phyloP scores from a whole-genome alignment of 257 asterid genomes.

The Eucommia ulmoides region DNA sequence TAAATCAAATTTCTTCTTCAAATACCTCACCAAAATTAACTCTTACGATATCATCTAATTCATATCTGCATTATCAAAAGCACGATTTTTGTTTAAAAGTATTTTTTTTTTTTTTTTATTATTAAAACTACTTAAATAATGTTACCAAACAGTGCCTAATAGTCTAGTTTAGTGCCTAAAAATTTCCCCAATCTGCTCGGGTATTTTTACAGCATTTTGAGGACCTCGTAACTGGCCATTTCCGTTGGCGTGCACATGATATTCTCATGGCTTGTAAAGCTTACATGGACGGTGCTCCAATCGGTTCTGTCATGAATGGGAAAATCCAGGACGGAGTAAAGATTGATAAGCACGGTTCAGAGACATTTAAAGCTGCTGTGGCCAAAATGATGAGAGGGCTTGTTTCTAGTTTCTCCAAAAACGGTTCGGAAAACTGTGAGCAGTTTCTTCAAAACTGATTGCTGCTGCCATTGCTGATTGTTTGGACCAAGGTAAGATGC shows the following conservation, averaged over 20 bases:
- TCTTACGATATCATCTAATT: too few relatives aligned
- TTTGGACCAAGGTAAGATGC: too few relatives aligned
- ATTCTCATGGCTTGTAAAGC: conserved; percentile 39
- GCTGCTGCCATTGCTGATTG: too few relatives aligned
- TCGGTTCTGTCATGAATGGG: conserved; percentile 33
- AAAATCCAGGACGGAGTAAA: conserved; percentile 11
- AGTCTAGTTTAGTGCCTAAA: too few relatives aligned
- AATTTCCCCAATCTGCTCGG: background rate
- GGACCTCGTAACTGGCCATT: conserved; percentile 37
- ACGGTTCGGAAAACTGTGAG: conserved; percentile 36
- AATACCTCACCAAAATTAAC: too few relatives aligned
- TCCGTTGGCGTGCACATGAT: conserved; percentile 23
- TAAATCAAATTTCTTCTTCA: too few relatives aligned
- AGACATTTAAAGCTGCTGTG: conserved; percentile 16
- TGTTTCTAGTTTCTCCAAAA: conserved; percentile 25
- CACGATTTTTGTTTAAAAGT: too few relatives aligned
- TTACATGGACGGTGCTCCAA: conserved; percentile 31
- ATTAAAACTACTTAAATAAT: too few relatives aligned
- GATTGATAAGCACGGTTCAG: conserved; percentile 7
- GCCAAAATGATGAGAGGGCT: conserved; percentile 32
- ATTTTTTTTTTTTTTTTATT: too few relatives aligned
- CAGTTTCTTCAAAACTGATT: too few relatives aligned
- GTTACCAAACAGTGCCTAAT: too few relatives aligned
- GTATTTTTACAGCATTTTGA: conserved; percentile 34
- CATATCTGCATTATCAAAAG: too few relatives aligned